These are phyloP conservation scores for Leucaena leucocephala DNA, from an alignment of 306 rosid species.

Conservation along the genomic window DNA sequence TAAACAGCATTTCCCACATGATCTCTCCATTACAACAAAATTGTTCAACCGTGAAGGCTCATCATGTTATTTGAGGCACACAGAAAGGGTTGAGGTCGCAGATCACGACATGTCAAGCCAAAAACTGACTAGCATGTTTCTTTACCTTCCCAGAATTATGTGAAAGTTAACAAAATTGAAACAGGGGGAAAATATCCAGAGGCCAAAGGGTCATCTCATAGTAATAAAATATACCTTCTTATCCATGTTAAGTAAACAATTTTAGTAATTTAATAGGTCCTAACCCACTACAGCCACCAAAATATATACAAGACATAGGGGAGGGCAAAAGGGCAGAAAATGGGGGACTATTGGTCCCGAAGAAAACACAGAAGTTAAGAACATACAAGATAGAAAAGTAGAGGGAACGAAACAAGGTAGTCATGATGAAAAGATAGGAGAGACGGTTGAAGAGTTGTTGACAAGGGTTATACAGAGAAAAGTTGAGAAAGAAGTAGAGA, in stretches of 20 bases:
- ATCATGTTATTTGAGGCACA: background rate
- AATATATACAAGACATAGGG: background rate
- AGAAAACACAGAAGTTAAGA: background rate
- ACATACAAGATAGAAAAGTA: background rate
- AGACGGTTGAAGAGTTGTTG: no score
- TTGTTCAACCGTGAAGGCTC: slow-evolving; percentile 13
- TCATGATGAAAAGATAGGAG: no score
- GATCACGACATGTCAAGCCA: slow-evolving; percentile 9
- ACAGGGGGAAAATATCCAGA: slow-evolving; percentile 4
- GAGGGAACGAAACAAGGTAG: no score
- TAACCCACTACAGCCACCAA: no score
- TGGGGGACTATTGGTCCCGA: background rate
- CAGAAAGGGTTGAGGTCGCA: slow-evolving; percentile 2
- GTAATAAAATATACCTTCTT: slow-evolving; percentile 7
- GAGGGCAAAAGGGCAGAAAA: background rate
- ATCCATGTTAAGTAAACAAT: background rate
- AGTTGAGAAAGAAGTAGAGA: no score
- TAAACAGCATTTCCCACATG: background rate
- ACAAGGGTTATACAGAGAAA: no score
- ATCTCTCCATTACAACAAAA: background rate
- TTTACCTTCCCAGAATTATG: slow-evolving; percentile 8
- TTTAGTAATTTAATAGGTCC: background rate
- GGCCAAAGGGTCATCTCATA: background rate
- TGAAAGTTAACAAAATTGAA: slow-evolving; percentile 19
- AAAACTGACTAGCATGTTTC: slow-evolving; percentile 20